Conservation (phyloP, 148 eudicot genomes). For the Gaultheria prostrata region DNA sequence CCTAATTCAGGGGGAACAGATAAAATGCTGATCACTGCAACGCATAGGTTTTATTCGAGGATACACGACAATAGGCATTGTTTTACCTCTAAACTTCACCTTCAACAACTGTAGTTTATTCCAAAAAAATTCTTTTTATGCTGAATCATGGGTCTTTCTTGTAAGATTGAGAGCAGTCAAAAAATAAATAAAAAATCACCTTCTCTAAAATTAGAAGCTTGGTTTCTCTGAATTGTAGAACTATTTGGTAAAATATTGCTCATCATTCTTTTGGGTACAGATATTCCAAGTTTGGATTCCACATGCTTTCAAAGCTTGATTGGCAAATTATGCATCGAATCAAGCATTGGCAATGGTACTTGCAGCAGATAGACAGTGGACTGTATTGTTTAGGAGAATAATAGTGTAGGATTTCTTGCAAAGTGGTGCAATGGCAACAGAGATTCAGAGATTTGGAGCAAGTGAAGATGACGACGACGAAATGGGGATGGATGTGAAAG, state of each 20-base stretch:
- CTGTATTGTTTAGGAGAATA: constrained; percentile 11
- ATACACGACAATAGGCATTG: too few relatives aligned
- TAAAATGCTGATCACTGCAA: not conserved
- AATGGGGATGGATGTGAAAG: constrained; percentile 81
- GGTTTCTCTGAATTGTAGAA: too few relatives aligned
- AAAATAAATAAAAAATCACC: too few relatives aligned
- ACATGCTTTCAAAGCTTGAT: not conserved
- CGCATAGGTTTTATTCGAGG: not conserved
- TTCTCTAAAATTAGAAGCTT: too few relatives aligned
- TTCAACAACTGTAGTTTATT: too few relatives aligned
- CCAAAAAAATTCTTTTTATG: too few relatives aligned
- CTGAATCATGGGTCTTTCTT: too few relatives aligned
- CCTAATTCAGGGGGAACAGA: too few relatives aligned
- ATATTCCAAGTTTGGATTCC: not conserved
- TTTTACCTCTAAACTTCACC: too few relatives aligned
- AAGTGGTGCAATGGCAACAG: constrained; percentile 41
- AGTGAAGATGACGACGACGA: constrained; percentile 94
- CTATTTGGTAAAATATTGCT: too few relatives aligned
- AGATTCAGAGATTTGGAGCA: constrained; percentile 75
- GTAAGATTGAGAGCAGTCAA: too few relatives aligned
- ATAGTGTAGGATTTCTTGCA: not conserved
- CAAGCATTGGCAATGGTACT: not conserved
- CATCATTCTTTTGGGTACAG: constrained; percentile 5
- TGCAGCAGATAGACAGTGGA: not conserved
- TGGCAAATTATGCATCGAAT: constrained; percentile 8